Conservation (phyloP, 108 stramenopile species). For the Aurantiochytrium sp. region DNA sequence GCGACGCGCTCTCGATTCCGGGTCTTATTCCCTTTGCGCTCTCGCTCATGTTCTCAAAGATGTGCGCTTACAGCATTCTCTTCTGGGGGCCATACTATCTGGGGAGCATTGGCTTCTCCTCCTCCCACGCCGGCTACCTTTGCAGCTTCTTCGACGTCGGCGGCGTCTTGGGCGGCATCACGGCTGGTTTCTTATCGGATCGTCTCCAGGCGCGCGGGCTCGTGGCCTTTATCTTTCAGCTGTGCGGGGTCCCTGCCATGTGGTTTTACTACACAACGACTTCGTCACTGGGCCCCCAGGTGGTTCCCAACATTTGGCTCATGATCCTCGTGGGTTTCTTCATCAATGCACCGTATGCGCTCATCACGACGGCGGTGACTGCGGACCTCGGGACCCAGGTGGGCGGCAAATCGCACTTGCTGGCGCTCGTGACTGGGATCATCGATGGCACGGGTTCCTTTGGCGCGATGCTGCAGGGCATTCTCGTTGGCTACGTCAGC, state of each 20-base stretch:
- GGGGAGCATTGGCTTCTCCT: background rate
- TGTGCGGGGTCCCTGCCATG: background rate
- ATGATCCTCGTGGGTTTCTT: conserved; percentile 22
- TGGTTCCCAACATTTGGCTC: background rate
- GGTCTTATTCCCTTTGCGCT: background rate
- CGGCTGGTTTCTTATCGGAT: background rate
- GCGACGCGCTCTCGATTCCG: background rate
- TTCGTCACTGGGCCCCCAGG: background rate
- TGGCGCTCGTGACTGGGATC: background rate
- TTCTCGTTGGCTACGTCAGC: background rate
- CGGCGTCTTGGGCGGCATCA: background rate
- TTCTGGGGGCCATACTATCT: conserved; percentile 22
- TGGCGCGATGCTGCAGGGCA: conserved; percentile 9
- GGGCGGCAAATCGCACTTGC: background rate
- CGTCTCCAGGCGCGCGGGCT: conserved; percentile 5
- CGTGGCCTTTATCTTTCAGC: conserved; percentile 28
- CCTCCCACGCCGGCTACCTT: background rate
- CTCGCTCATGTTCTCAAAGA: conserved; percentile 19
- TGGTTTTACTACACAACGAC: background rate
- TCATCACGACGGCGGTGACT: background rate
- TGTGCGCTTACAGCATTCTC: conserved; percentile 13
- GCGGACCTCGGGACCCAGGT: conserved; percentile 10
- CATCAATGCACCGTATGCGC: conserved; percentile 28
- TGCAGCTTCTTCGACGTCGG: conserved; percentile 24
- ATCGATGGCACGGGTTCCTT: conserved; percentile 22